Base-by-base conservation (phyloP, 202 grass and related monocot genomes). In the Setaria viridis region DNA sequence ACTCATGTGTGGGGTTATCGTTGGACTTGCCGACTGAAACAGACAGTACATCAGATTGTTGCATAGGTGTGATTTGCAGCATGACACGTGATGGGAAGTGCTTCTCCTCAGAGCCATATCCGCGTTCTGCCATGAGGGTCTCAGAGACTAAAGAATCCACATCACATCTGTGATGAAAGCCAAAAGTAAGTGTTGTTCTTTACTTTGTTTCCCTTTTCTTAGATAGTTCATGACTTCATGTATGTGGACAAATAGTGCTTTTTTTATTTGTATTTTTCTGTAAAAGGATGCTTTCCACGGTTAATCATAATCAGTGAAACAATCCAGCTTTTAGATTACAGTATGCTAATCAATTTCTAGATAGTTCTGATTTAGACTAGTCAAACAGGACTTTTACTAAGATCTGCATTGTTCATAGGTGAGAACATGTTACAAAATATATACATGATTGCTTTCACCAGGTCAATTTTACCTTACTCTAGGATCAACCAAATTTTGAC, bases 1-100 rank as follows among this genome's bases (percentile, higher is more conserved):
- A 85, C 63, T 92, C 97, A 17, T 91, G 91, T 5, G 43, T 94
- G 13, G 92, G 97, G 72, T 99, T 99, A 41, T 95, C 88, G 0
- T 91, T 91, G 69, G 97, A 96, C 88, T 90, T 99, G 80, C 81
- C 90, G 51, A 99, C 86, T 9, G 96, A 92, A 51, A 95, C 86
- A 3, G 88, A 96, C 6, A 94, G 19, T 20, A 99, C 68, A 32
- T 99, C 87, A 15, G 96, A 94, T 37, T 99, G 96, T 65, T 92
- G 91, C 62, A 82, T 85, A n/a, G 96, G 93, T 84, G 96, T 96
- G 85, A 99, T 85, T 75, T 94, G 88, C 85, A 99, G 88, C 63
- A 88, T 92, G 67, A 99, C 78, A 30, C 91, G 82, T 0, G 91
- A 96, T 5, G 96, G 96, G 79, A 99, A 99, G 50, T 94, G 91